Base-by-base conservation (phyloP, 1,284 basidiomycete species). In the Agroathelia rolfsii region DNA sequence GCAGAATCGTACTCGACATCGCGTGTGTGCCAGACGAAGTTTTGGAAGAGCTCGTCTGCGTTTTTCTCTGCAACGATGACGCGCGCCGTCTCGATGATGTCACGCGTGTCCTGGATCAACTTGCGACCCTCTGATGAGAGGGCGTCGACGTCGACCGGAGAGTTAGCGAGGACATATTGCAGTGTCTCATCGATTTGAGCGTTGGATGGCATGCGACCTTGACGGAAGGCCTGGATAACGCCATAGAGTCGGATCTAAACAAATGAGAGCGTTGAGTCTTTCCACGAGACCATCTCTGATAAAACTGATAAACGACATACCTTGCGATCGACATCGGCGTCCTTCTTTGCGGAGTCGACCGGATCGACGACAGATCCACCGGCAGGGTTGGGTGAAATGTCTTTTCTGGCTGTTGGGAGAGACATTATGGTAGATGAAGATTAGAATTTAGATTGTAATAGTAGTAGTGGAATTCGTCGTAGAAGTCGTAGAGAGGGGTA, bases 1-100 rank as follows among this genome's bases (percentile, higher is more conserved):
- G 55, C 59, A 29, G 54, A 42, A 13, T 57, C 49, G 17, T 57
- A 33, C 43, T 76, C 71, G 19, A 75, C 60, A 34, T 72, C 67
- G 32, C 72, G 64, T 1, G 84, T 85, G 41, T 77, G 66, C 76
- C 75, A 90, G 28, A 89, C 55, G 43, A 90, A 90, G 44, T 83
- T 77, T 55, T 93, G 90, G 55, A 94, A 69, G 24, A 93, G 67
- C 61, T 94, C 88, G 49, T 93, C 90, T 16, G 67, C 62, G 56
- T 95, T 95, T 72, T 94, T 94, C 48, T 82, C 64, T 32, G 62
- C 48, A 13, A 93, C 73, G 36, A 90, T 77, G 23, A 68, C 49
- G 16, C 78, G 71, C 0, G 74, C 62, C 5, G 83, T 84, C 41
- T 74, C 69, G 38, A 88, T 66, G 48, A 89, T 78, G 30, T 82